phyloP scores from a whole-genome alignment of 2,329 filamentous ascomycete species.

The Coniochaeta sp. region DNA sequence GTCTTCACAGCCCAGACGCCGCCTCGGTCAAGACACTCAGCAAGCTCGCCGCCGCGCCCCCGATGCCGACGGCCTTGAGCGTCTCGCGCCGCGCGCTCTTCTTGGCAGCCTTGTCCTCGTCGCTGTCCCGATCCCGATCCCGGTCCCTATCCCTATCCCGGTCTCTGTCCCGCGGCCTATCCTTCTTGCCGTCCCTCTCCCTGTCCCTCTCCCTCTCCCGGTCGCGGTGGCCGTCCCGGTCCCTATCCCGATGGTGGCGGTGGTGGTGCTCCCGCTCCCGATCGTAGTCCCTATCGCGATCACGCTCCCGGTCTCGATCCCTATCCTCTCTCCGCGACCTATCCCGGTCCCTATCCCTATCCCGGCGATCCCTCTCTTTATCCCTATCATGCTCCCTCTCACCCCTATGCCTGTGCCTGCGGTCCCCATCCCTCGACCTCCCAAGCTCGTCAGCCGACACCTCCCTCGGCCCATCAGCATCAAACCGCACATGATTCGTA shows the following conservation, averaged over 20 bases:
- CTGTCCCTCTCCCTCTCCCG: constrained; percentile 6
- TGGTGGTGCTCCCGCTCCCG: constrained; percentile 14
- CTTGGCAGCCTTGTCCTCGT: constrained; percentile 24
- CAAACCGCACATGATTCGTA: constrained; percentile 47
- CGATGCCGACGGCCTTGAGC: constrained; percentile 50
- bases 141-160: constrained; percentile 6
- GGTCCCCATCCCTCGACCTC: constrained; percentile 16
- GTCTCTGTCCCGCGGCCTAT: neutral
- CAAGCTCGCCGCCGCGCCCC: constrained; percentile 51
- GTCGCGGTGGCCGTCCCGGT: constrained; percentile 9
- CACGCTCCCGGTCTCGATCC: constrained; percentile 21
- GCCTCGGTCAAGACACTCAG: constrained; percentile 52
- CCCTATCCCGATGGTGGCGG: constrained; percentile 1
- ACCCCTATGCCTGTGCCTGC: constrained; percentile 14
- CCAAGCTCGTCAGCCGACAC: constrained; percentile 24
- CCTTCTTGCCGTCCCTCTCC: constrained; percentile 3
- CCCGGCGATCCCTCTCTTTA: constrained; percentile 20
- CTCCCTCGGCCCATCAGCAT: constrained; percentile 36
- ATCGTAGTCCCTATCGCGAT: constrained; percentile 21
- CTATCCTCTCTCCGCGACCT: constrained; percentile 13
- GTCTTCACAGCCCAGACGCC: neutral
- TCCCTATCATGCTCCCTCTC: constrained; percentile 17
- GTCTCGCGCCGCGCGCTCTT: constrained; percentile 45
- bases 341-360: constrained; percentile 4
- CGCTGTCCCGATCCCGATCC: constrained; percentile 5